Evolutionary conservation across 2,329 filamentous ascomycete species (phyloP), one percentile per base, ranked within the genome.

Genomic region (Venturia oleaginea): DNA sequence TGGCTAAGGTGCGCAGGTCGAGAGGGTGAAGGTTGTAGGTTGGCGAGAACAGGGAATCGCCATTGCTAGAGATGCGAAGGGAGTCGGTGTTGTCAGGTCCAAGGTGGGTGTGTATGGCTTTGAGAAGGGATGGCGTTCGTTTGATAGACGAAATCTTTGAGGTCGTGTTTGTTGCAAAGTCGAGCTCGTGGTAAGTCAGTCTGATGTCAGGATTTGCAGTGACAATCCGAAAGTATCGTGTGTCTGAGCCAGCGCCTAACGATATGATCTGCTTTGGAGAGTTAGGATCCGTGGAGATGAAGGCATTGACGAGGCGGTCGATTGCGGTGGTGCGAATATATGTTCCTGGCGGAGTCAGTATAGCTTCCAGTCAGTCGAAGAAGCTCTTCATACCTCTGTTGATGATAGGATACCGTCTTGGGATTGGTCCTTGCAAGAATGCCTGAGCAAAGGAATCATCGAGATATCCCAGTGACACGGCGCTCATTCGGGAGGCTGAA

Each of bases 231-330:
- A 97, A 92, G 66, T 87, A 88, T 19, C 94, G 85, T 7, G 94
- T 97, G 73, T 99, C 94, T 13, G 92, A 96, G 30, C 94, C 94
- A 19, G 94, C 93, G 37, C 94, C 94, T 0, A 99, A 83, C 0
- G 92, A 97, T 66, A 99, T 83, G 66, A 99, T 91, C 73, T 99
- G 94, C 67, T 84, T 85, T 27, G 73, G 77, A 55, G 76, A 67
- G 2, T 70, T 63, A 32, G 71, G 68, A 60, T 71, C n/a, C 51
- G 72, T 67, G 3, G 77, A 73, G 15, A 97, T 79, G 71, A 97
- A 97, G 8, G 79, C 80, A 62, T 84, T 74, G 48, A 97, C 84
- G 0, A 99, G 84, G 15, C 76, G 79, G 76, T 99, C 92, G 67
- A 99, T 86, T 30, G 90, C 90, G 5, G 83, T 84, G 10, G 92